These are phyloP conservation scores for Melaleuca alternifolia DNA, from an alignment of 345 rosid species.

Conservation along the genomic window DNA sequence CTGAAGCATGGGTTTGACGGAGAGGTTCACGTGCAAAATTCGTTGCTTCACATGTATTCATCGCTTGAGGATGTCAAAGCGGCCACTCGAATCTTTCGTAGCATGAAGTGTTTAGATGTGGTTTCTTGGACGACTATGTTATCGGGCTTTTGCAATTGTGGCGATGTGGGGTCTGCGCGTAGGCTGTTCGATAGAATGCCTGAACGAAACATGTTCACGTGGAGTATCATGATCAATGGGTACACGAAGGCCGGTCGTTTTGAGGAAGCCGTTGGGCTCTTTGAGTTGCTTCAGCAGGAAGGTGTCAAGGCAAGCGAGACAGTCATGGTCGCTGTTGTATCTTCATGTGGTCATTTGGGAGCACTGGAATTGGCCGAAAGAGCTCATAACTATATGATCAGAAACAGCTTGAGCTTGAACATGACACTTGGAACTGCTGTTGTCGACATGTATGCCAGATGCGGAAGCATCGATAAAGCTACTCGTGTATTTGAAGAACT, in stretches of 20 bases:
- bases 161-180: conserved; percentile 42
- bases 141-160: conserved; percentile 27
- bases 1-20: conserved; percentile 38
- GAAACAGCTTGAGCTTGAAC: conserved; percentile 28
- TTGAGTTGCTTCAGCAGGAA: conserved; percentile 26
- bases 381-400: conserved; percentile 45
- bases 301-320: conserved; percentile 51
- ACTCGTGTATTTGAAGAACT: conserved; percentile 33
- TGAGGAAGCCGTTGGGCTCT: conserved; percentile 45
- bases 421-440: conserved; percentile 60
- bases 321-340: conserved; percentile 57
- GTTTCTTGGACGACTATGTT: conserved; percentile 79
- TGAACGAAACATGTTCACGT: conserved; percentile 52
- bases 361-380: conserved; percentile 43
- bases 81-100: conserved; percentile 30
- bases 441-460: conserved; percentile 65
- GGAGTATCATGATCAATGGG: conserved; percentile 71
- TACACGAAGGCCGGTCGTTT: conserved; percentile 33
- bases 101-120: conserved; percentile 29
- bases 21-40: conserved; percentile 50
- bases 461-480: conserved; percentile 54
- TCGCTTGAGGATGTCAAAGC: conserved; percentile 28
- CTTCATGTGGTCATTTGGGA: conserved; percentile 68
- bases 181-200: conserved; percentile 70
- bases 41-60: conserved; percentile 66